Evolutionary conservation across 139 green algal genomes (phyloP), one percentile per base, ranked within the genome.

Genomic region (Deuterostichococcus epilithicus): DNA sequence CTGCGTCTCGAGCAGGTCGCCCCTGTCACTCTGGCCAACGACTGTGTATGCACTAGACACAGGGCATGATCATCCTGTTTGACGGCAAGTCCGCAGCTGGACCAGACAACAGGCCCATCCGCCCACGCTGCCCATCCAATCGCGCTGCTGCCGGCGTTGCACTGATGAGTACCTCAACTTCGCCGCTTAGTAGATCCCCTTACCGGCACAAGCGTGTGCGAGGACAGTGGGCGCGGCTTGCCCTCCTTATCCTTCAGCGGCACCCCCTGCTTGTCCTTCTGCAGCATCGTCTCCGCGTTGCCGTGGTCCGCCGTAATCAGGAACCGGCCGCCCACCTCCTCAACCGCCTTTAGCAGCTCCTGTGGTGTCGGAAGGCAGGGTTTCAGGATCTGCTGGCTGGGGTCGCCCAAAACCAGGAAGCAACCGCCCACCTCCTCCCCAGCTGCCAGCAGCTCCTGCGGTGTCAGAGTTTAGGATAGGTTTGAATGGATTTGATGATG

Each of bases 211-310:
- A 91, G 83, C 0, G 90, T 94, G 85, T 94, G 90, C 23, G 80
- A 86, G 33, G 90, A 94, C 37, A 94, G 85, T 26, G 75, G 60
- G 42, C 86, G 35, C 15, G 73, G 70, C 30, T 83, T 86, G 28
- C 89, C 90, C 0, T 87, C 78, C 47, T 80, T 78, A 6, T 81
- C 66, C 30, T 66, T 77, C 23, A 91, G n/a, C 0, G 77, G 76
- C 34, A 83, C 47, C 1, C 77, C 77, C 38, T 87, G 81, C 74
- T 86, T 89, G 77, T 90, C 80, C 2, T 85, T 25, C 73, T 94
- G 79, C 71, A 89, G 89, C 90, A 94, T 94, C 39, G 92, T 88
- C 42, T 94, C 90, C 0, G 86, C 86, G 72, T 94, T 94, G 68
- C 90, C 90, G 68, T 94, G 90, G 72, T 94, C 90, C 0, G 86